Evolutionary conservation across 192 early-diverging fungal species (phyloP).

Genomic region (Coemansia sp.): DNA sequence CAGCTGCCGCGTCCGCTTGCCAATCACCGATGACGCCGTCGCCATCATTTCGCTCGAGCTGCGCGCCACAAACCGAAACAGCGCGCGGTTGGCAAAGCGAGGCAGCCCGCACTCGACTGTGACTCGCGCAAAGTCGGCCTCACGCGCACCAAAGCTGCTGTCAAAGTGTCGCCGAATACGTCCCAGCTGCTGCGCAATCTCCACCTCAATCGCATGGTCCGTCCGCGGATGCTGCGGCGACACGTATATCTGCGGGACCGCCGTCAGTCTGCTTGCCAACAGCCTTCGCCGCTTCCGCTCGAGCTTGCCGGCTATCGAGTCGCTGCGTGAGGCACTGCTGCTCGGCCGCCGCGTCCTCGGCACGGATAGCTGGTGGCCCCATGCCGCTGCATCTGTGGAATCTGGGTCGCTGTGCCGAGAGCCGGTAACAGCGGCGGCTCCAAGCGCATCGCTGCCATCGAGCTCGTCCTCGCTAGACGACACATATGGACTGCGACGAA

Average conservation of each 20-base stretch:
- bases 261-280: background rate
- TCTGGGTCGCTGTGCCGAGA: background rate
- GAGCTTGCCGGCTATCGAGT: slow-evolving; percentile 5
- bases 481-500: slow-evolving; percentile 17
- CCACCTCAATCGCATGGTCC: slow-evolving; percentile 20
- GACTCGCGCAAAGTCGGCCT: slow-evolving; percentile 56
- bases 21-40: slow-evolving; percentile 15
- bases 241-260: slow-evolving; percentile 39
- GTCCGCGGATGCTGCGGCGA: slow-evolving; percentile 36
- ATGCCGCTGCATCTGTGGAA: background rate
- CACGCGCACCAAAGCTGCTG: slow-evolving; percentile 49
- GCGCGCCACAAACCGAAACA: slow-evolving; percentile 55
- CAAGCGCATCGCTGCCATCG: background rate
- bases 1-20: slow-evolving; percentile 42
- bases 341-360: slow-evolving; percentile 19
- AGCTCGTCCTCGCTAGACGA: slow-evolving; percentile 13
- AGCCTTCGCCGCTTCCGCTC: slow-evolving; percentile 25
- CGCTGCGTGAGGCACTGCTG: slow-evolving; percentile 1
- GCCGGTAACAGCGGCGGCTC: background rate
- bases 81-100: slow-evolving; percentile 67
- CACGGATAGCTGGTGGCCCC: background rate
- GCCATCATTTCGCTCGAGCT: slow-evolving; percentile 8
- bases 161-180: slow-evolving; percentile 40
- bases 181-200: slow-evolving; percentile 34
- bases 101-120: slow-evolving; percentile 63